Conservation (phyloP, 148 eudicot species). For the Silene uniflora region DNA sequence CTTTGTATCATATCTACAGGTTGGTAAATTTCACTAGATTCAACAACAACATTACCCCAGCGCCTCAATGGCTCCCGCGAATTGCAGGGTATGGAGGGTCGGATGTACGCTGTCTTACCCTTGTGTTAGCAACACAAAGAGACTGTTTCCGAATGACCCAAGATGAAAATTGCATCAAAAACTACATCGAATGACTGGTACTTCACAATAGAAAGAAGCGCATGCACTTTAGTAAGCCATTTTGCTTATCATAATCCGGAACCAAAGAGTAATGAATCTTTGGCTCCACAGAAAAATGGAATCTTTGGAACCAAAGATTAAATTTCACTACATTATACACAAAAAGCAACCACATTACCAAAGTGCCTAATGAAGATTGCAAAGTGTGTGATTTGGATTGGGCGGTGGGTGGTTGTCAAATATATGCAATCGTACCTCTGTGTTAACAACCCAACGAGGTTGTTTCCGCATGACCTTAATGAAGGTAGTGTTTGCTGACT, state of each 20-base stretch:
- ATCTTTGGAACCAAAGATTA: not conserved
- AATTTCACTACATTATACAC: not conserved
- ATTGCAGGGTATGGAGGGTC: too few relatives aligned
- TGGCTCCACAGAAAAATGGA: too few relatives aligned
- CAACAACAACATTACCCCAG: not conserved
- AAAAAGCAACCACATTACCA: not conserved
- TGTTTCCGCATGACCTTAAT: not conserved
- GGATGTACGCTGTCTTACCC: too few relatives aligned
- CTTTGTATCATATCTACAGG: slow-evolving; percentile 91
- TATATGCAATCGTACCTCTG: not conserved
- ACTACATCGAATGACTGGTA: too few relatives aligned
- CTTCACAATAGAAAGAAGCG: too few relatives aligned
- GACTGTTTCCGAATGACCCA: too few relatives aligned
- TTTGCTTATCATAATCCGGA: too few relatives aligned
- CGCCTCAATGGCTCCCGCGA: too few relatives aligned
- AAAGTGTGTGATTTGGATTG: not conserved
- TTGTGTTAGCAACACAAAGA: too few relatives aligned
- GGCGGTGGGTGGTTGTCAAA: not conserved
- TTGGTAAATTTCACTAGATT: slow-evolving; percentile 22
- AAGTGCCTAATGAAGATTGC: not conserved
- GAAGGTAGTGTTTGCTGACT: not conserved
- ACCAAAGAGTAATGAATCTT: too few relatives aligned
- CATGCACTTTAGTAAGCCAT: too few relatives aligned
- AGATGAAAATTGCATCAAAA: too few relatives aligned
- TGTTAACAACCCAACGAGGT: not conserved